Evolutionary conservation across 2,329 filamentous ascomycete genomes (phyloP), one percentile per base, ranked within the genome.

Genomic region (Fusarium sp.): DNA sequence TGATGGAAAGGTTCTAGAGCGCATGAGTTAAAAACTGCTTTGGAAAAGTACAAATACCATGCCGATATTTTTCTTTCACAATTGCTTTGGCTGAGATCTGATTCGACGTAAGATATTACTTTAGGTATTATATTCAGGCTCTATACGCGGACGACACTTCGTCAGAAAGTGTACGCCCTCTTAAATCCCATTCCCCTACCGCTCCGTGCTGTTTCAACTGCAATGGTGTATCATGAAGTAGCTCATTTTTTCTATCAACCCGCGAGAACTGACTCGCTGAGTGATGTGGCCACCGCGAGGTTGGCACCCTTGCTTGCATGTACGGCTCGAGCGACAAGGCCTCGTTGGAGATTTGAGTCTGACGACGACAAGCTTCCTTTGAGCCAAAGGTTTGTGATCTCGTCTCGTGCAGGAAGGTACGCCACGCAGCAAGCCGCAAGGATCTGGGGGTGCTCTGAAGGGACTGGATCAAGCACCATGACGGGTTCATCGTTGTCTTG

Each of bases 331-430:
- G 79, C 77, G n/a, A 83, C 75, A 29, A 84, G 76, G 20, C 70
- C 73, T 27, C 75, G 76, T 47, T 82, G 78, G 14, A 78, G 68
- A 18, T 69, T 70, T 38, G 75, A 58, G 46, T 81, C 66, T 24
- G 83, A 81, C 6, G 82, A 79, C 4, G 86, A 82, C 11, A 88
- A 67, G 63, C 84, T 82, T 8, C 96, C 95, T 82, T 95, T 98
- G 77, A 97, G 88, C 96, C 96, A 99, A 20, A 98, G 81, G 77
- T 97, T 95, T 11, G 95, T 98, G 54, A 98, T 90, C 80, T 99
- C 96, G 73, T 98, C 95, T 68, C 95, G 87, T 24, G 86, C 87
- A 54, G 94, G 92, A 72, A 98, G 86, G 80, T 98, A 98, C 14
- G 91, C 96, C 40, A 99, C 91, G 68, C 96, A 94, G 81, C 94